Conservation (phyloP, 352 stramenopile genomes). For the Globisporangium canariense region DNA sequence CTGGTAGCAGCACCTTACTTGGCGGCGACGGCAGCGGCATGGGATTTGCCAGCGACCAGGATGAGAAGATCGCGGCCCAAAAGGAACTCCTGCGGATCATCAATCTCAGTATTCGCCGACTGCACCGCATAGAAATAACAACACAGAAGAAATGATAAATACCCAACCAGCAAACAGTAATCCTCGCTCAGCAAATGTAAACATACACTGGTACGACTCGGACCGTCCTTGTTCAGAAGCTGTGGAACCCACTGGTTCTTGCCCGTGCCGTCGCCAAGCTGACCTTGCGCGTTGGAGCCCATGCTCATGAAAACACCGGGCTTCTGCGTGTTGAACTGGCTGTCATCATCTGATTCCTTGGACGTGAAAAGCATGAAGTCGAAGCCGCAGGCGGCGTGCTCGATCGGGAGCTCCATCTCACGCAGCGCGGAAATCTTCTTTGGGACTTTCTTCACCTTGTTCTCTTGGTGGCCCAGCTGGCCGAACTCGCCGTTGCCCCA, state of each 20-base stretch:
- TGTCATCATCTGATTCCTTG: slow-evolving; percentile 55
- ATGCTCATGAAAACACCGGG: slow-evolving; percentile 81
- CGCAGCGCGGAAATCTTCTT: slow-evolving; percentile 84
- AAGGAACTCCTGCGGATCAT: slow-evolving; percentile 67
- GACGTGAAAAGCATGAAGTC: slow-evolving; percentile 79
- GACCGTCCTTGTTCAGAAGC: slow-evolving; percentile 66
- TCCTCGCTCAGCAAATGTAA: not conserved
- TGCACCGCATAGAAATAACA: slow-evolving; percentile 15
- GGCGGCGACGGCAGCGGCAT: slow-evolving; percentile 47
- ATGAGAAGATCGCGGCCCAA: slow-evolving; percentile 65
- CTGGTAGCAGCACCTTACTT: slow-evolving; percentile 26
- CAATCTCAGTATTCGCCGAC: slow-evolving; percentile 48
- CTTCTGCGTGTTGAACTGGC: slow-evolving; percentile 74
- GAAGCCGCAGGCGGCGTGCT: slow-evolving; percentile 47
- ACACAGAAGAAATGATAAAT: not conserved
- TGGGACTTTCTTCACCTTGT: slow-evolving; percentile 82
- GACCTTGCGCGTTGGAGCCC: slow-evolving; percentile 66
- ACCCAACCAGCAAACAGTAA: too few species aligned
- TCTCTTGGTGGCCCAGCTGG: slow-evolving; percentile 80
- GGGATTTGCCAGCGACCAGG: slow-evolving; percentile 54
- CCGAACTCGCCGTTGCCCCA: slow-evolving; percentile 77
- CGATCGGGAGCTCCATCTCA: slow-evolving; percentile 71
- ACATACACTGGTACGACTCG: slow-evolving; percentile 51
- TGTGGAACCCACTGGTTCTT: slow-evolving; percentile 85
- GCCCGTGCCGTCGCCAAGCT: slow-evolving; percentile 60